Base-by-base conservation (phyloP, 1,284 basidiomycete species). In the Ceratobasidium sp. region DNA sequence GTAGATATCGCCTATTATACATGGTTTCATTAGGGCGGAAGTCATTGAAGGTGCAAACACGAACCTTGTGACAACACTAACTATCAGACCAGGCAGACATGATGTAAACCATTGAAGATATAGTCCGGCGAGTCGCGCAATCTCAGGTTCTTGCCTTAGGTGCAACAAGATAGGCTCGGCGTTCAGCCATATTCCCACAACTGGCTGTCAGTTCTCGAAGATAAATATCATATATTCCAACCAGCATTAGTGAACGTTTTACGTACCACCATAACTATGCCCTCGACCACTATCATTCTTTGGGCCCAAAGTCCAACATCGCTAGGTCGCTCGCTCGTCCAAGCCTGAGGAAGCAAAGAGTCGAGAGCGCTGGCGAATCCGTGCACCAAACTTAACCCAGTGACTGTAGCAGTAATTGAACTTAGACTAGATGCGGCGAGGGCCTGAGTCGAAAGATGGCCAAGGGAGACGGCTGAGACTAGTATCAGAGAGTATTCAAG, bases 291-390 rank as follows among this genome's bases (percentile, higher is more conserved):
- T 68, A 81, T 86, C 93, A 96, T 96, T 79, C 96, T 88, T 83
- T 97, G 95, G 10, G 93, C 87, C 96, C 96, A 97, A 0, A 97
- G 87, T 3, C 96, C 96, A 38, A 98, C 95, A 1, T 95, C 87
- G 10, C 92, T 87, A 0, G 96, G 96, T 61, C 94, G 90, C 0
- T 90, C 84, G 10, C 94, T 95, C 0, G 96, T 97, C 94, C 95
- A 98, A 1, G 96, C 95, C 23, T 93, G 90, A 0, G 96, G 96
- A 0, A 98, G 89, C 82, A 97, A 89, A 0, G 96, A 96, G 82
- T 98, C 96, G 40, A 98, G 88, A 0, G 95, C 93, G 77, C 91
- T 93, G 15, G 92, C 87, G 81, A 97, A 91, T 17, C 96, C 96
- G 81, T 94, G 93, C n/a, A 96, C 88, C 80, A 96, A 91, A 79